phyloP scores from a whole-genome alignment of 768 basidiomycete genomes.

The Atractiella rhizophila region DNA sequence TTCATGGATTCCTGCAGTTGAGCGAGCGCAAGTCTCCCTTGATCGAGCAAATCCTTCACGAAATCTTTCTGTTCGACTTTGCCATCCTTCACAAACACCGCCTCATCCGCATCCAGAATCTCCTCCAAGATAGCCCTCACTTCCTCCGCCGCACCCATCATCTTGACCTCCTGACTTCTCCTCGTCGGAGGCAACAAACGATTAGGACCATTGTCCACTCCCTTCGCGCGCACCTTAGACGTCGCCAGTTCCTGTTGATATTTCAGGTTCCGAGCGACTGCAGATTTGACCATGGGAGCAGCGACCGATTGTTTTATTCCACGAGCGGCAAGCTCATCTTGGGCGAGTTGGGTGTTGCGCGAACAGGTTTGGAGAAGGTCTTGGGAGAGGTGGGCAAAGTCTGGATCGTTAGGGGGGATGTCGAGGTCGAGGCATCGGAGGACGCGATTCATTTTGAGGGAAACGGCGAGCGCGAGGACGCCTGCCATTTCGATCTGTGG shows the following conservation, averaged over 20 bases:
- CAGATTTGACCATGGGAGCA: slow-evolving; percentile 23
- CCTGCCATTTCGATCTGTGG: slow-evolving; percentile 69
- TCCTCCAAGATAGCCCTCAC: slow-evolving; percentile 6
- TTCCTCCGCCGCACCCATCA: slow-evolving; percentile 10
- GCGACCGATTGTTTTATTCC: slow-evolving; percentile 20
- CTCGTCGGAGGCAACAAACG: slow-evolving; percentile 29
- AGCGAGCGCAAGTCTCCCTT: slow-evolving; percentile 9
- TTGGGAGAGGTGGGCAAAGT: slow-evolving; percentile 40
- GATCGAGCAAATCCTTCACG: slow-evolving; percentile 6
- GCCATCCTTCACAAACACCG: not conserved
- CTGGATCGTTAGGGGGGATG: slow-evolving; percentile 34
- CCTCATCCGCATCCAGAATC: slow-evolving; percentile 7
- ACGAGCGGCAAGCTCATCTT: slow-evolving; percentile 22
- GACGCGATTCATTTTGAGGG: slow-evolving; percentile 50
- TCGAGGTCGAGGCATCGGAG: slow-evolving; percentile 84
- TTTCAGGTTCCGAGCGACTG: slow-evolving; percentile 22
- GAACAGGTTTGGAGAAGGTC: slow-evolving; percentile 76
- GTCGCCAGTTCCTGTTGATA: slow-evolving; percentile 19
- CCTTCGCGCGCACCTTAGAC: not conserved
- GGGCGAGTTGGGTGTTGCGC: slow-evolving; percentile 67
- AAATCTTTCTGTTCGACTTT: slow-evolving; percentile 6
- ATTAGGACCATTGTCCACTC: slow-evolving; percentile 25
- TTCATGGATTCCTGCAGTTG: slow-evolving; percentile 10
- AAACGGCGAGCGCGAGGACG: slow-evolving; percentile 69
- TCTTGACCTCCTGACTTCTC: slow-evolving; percentile 4